phyloP scores from a whole-genome alignment of 352 stramenopile genomes.

The Phytophthora chlamydospora region DNA sequence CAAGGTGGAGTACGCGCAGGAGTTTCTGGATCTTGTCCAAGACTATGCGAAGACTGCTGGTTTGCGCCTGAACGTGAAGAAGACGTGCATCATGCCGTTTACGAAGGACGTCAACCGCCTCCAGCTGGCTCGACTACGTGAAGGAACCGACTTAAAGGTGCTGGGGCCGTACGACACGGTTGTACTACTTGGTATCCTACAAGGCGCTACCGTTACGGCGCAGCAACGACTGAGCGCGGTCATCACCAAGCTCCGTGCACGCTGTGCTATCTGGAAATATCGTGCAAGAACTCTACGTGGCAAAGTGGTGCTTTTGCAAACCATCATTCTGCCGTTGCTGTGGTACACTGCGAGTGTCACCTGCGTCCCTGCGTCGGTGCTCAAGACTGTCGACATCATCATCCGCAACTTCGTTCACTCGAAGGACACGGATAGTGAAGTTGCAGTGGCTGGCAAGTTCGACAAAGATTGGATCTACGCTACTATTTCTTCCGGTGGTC shows the following conservation, averaged over 20 bases:
- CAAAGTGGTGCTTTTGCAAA: conserved; percentile 5
- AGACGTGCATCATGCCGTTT: conserved; percentile 22
- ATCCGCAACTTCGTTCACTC: conserved; percentile 7
- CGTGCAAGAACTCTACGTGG: not conserved
- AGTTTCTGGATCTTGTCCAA: conserved; percentile 13
- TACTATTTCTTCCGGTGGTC: not conserved
- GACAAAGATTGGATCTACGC: conserved; percentile 5
- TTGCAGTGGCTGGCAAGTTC: conserved; percentile 3
- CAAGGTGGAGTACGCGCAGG: not conserved
- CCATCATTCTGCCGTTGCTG: conserved; percentile 6
- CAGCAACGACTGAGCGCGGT: not conserved
- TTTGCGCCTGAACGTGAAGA: conserved; percentile 15
- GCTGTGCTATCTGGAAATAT: conserved; percentile 14
- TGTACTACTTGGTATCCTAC: conserved; percentile 3
- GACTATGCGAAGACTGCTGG: conserved; percentile 9
- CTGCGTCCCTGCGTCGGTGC: not conserved
- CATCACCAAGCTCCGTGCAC: not conserved
- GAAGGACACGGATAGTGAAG: not conserved
- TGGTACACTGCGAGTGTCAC: conserved; percentile 8
- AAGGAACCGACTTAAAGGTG: not conserved
- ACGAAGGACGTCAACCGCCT: not conserved
- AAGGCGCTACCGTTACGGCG: not conserved
- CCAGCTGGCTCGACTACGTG: not conserved
- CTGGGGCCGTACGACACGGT: not conserved
- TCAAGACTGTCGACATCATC: not conserved